phyloP scores from a whole-genome alignment of 1,284 basidiomycete species.

The Naganishia sp. region DNA sequence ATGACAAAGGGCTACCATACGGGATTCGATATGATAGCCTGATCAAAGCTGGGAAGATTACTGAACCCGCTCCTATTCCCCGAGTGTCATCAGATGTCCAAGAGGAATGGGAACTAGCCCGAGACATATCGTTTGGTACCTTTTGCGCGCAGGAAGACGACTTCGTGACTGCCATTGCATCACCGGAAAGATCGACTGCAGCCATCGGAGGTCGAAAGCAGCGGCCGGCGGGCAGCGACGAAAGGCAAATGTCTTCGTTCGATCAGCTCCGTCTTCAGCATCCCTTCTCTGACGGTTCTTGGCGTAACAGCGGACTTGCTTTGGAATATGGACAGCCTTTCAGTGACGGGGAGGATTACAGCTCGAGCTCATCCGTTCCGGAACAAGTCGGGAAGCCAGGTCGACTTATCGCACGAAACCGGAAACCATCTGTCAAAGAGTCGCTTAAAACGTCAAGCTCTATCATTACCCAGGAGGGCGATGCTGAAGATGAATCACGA shows the following conservation, averaged over 20 bases:
- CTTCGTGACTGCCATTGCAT: not conserved
- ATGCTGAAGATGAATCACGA: no score
- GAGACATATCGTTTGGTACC: conserved; percentile 1
- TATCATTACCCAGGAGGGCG: no score
- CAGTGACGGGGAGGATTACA: not conserved
- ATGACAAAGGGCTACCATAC: not conserved
- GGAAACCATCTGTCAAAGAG: not conserved
- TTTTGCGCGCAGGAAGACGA: not conserved
- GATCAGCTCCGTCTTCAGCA: conserved; percentile 17
- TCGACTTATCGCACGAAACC: not conserved
- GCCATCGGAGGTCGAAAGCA: not conserved
- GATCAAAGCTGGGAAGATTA: not conserved
- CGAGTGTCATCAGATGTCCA: not conserved
- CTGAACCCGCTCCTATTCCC: conserved; percentile 10
- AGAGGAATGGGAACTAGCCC: conserved; percentile 3
- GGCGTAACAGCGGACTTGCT: conserved; percentile 6
- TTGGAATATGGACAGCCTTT: not conserved
- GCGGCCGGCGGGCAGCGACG: not conserved
- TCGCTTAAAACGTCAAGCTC: not conserved
- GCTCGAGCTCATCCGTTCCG: not conserved
- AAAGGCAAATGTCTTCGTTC: not conserved
- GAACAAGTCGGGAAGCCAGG: no score
- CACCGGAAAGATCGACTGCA: not conserved
- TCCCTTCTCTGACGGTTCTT: conserved; percentile 8
- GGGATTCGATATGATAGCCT: not conserved